Evolutionary conservation across 2,329 filamentous ascomycete genomes (phyloP), one percentile per base, ranked within the genome.

Genomic region (Conoideocrella luteorostrata): DNA sequence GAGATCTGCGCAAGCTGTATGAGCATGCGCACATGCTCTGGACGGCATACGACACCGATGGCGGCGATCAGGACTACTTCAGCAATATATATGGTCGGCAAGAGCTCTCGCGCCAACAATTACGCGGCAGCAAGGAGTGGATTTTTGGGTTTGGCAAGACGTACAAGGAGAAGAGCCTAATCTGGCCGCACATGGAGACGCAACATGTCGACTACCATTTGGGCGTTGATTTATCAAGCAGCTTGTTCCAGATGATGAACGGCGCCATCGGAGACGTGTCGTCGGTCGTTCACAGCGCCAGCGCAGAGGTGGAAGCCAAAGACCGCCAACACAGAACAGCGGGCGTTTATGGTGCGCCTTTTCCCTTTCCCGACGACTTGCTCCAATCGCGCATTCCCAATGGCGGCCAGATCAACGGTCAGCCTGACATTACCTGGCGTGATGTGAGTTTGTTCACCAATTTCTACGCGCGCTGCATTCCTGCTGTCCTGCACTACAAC

Each of bases 31-130:
- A 24, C 21, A 15, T 26, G 12, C 34, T 36, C 9, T 38, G 22
- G 22, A 38, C 18, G 35, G 35, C 35, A 15, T 26, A 38, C 13
- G 35, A 38, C 3, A 26, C 35, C n/a, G 1, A 28, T 6, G 35
- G 1, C 22, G 35, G 35, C 9, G 35, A 24, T n/a, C 34, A 24
- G 22, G 21, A 38, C 13, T 38, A 38, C 21, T 26, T 38, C 35
- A 26, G 21, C 35, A 38, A 38, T 23, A 36, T 36, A 21, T 36
- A 36, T 21, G 34, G 34, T 13, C 34, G 34, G 23, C 34, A 38
- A 7, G 35, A 38, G 21, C 22, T 38, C 21, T 38, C 22, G 21
- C 35, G 35, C 4, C 35, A 38, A n/a, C 24, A 15, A 23, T n/a
- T 17, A 11, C 22, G 22, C 10, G 22, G 22, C 6, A 26, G 22